Percentiles rank a stretch among this genome's conserved stretches.
Evolutionary conservation across 495 filamentous ascomycete genomes (phyloP).

Genomic region (Xanthoparmelia taractica): DNA sequence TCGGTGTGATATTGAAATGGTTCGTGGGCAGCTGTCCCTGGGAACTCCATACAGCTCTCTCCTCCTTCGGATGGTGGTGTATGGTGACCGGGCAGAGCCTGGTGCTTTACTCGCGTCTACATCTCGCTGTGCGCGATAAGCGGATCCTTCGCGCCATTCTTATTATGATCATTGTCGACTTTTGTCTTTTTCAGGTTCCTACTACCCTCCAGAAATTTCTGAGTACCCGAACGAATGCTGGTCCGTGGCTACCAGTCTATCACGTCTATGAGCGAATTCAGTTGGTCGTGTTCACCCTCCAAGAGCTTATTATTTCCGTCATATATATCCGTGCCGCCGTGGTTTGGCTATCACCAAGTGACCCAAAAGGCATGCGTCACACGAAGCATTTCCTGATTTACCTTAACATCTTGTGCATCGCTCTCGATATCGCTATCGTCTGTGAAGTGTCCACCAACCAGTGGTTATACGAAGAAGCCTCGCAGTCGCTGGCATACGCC

Average conservation of each 20-base stretch:
- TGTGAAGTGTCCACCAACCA: conserved; percentile 41
- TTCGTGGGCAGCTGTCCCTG: conserved; percentile 35
- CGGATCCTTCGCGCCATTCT: conserved; percentile 26
- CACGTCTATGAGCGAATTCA: conserved; percentile 56
- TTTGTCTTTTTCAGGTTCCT: conserved; percentile 27
- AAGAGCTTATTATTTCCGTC: conserved; percentile 34
- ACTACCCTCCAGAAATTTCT: conserved; percentile 28
- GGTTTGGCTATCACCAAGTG: conserved; percentile 28
- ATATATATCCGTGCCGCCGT: conserved; percentile 37
- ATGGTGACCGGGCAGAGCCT: conserved; percentile 59
- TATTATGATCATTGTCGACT: conserved; percentile 29
- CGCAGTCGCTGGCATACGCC: conserved; percentile 46
- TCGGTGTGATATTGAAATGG: conserved; percentile 42
- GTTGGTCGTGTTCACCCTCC: conserved; percentile 44
- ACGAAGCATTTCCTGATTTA: conserved; percentile 49
- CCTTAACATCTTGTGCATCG: conserved; percentile 45
- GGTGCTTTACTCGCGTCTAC: conserved; percentile 34
- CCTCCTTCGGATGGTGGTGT: conserved; percentile 50
- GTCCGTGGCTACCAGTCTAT: conserved; percentile 40
- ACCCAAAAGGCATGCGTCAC: conserved; percentile 37
- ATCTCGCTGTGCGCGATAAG: conserved; percentile 28
- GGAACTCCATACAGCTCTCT: conserved; percentile 23
- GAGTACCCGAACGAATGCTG: conserved; percentile 28
- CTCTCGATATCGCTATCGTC: conserved; percentile 43
- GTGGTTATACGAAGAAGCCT: conserved; percentile 42